A percentile compares a stretch with the other conserved stretches of the same genome.
Conservation (phyloP, 306 rosid species). For the Hylodesmum podocarpum region DNA sequence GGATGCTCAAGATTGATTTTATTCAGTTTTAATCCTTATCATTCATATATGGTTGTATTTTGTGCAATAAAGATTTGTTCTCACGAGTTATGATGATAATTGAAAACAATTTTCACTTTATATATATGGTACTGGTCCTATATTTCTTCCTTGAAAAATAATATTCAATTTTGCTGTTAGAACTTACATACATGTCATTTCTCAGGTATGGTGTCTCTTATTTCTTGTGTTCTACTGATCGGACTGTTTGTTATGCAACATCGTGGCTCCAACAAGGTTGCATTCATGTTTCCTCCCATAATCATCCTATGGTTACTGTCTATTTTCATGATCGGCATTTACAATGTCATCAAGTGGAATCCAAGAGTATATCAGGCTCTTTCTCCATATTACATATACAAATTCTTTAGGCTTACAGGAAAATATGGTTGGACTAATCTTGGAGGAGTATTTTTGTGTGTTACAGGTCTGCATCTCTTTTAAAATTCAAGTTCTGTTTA, state of each 20-base stretch:
- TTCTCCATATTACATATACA: slow-evolving; percentile 78
- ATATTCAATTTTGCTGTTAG: slow-evolving; percentile 23
- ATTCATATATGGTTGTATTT: background rate
- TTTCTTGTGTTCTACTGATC: slow-evolving; percentile 69
- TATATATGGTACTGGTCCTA: background rate
- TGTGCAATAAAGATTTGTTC: background rate
- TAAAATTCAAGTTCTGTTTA: slow-evolving; percentile 20
- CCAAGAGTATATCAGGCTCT: slow-evolving; percentile 71
- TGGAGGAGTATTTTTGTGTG: slow-evolving; percentile 74
- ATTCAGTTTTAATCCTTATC: background rate
- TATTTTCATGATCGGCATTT: slow-evolving; percentile 66
- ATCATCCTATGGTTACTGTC: slow-evolving; percentile 70
- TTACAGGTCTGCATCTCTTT: slow-evolving; percentile 56
- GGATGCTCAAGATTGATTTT: background rate
- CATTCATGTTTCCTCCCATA: slow-evolving; percentile 74
- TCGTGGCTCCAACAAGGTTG: slow-evolving; percentile 74
- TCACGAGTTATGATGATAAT: background rate
- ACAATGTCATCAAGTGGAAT: slow-evolving; percentile 78
- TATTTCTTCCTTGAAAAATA: slow-evolving; percentile 12
- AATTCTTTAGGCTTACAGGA: slow-evolving; percentile 67
- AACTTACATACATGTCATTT: slow-evolving; percentile 6
- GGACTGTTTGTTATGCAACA: slow-evolving; percentile 75
- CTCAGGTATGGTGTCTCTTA: slow-evolving; percentile 59
- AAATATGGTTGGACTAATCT: slow-evolving; percentile 77
- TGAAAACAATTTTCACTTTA: background rate